Base-by-base conservation (phyloP, 768 basidiomycete genomes). In the Leccinum arenicola region DNA sequence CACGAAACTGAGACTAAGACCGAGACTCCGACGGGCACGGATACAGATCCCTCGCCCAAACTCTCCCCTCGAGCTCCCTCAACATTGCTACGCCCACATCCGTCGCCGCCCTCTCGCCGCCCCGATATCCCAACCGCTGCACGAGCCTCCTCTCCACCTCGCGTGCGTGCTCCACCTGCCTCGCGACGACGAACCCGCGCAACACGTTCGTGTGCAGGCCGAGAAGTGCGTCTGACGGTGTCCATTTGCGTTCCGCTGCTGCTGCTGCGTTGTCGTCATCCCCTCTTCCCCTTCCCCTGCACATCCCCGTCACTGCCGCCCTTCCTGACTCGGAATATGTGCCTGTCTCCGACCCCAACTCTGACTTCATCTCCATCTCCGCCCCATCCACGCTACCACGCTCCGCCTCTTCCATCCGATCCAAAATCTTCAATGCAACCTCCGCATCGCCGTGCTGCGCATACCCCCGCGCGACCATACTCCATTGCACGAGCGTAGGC, bases 161-260 rank as follows among this genome's bases (percentile, higher is more conserved):
- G 17, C 64, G 64, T 6, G 77, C 76, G 7, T 68, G 71, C n/a
- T 56, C 48, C 8, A 75, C 56, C 21, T 69, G 64, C 25, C 63
- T 64, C 3, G 73, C 63, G 10, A 69, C 35, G 19, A 79, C 58
- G 38, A 80, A 77, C n/a, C 76, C 77, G 1, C 70, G 69, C 54
- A 82, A 55, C 51, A 78, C 65, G 43, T 73, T 75, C 0, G 74
- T 74, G 47, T 81, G 77, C 1, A 73, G 64, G 8, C 75, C 73
- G 50, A 79, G 57, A 31, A 70, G 47, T 15, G 12, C n/a, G 33
- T 31, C 31, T 31, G 10, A 31, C 31, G 4, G 0, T 11, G 10
- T 31, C 10, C 31, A 31, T 31, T 31, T 5, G 12, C 33, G 12
- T 14, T 14, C 33, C 12, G 33, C 33, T 35, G 33, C 33, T 33